Evolutionary conservation across 352 stramenopile genomes (phyloP).

Genomic region (Peronospora farinosa): DNA sequence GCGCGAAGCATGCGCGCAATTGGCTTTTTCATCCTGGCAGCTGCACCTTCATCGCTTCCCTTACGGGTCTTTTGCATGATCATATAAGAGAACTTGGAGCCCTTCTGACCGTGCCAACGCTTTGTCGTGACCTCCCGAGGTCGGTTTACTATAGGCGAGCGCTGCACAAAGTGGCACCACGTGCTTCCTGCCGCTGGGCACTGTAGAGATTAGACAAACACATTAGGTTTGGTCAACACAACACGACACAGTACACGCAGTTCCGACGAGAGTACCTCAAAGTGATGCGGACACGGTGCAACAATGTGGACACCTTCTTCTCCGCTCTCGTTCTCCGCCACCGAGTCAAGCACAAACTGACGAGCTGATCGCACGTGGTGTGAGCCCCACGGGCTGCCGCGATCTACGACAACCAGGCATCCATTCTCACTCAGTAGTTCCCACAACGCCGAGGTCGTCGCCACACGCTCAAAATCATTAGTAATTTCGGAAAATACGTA

Average conservation of each 20-base stretch:
- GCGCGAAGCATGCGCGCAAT: conserved; percentile 61
- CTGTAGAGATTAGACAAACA: conserved; percentile 19
- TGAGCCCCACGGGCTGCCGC: conserved; percentile 76
- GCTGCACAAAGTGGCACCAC: conserved; percentile 86
- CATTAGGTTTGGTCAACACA: conserved; percentile 4
- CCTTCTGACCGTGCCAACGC: conserved; percentile 79
- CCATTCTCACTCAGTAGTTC: conserved; percentile 72
- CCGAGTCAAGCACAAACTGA: conserved; percentile 79
- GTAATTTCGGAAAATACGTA: conserved; percentile 80
- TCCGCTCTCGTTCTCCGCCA: conserved; percentile 30
- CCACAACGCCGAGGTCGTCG: conserved; percentile 70
- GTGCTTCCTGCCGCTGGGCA: conserved; percentile 63
- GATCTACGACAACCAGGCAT: conserved; percentile 68
- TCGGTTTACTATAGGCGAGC: conserved; percentile 61
- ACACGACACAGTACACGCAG: neutral
- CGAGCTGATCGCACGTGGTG: conserved; percentile 77
- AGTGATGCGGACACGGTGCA: conserved; percentile 70
- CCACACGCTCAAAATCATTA: conserved; percentile 77
- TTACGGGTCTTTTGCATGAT: conserved; percentile 63
- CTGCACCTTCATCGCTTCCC: conserved; percentile 15
- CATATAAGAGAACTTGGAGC: conserved; percentile 84
- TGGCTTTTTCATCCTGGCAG: conserved; percentile 25
- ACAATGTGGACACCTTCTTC: conserved; percentile 42
- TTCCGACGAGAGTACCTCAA: conserved; percentile 37
- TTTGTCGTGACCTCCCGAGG: conserved; percentile 68